phyloP scores from a whole-genome alignment of 106 monocot species.

The Vanilla planifolia region DNA sequence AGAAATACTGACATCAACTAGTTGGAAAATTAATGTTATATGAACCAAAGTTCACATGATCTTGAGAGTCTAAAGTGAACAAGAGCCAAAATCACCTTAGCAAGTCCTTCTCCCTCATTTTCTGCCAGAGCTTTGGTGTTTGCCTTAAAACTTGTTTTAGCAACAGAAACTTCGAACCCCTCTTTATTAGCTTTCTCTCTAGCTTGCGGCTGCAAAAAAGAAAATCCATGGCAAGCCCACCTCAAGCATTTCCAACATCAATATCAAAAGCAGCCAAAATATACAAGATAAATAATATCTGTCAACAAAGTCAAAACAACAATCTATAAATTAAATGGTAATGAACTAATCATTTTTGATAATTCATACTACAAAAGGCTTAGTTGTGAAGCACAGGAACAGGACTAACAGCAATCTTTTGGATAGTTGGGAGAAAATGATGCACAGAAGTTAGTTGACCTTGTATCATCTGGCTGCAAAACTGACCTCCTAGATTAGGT shows the following conservation, averaged over 20 bases:
- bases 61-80: not conserved
- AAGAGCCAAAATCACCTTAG: constrained; percentile 64
- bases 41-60: not conserved
- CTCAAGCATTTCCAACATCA: not conserved
- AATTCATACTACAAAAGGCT: too few relatives aligned
- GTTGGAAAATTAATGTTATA: not conserved
- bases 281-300: not conserved
- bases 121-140: constrained; percentile 98
- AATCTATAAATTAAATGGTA: too few relatives aligned
- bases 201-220: constrained; percentile 82
- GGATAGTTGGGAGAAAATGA: too few relatives aligned
- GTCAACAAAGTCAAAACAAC: too few relatives aligned
- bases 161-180: constrained; percentile 73
- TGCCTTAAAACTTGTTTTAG: constrained; percentile 96
- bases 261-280: too few relatives aligned
- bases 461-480: too few relatives aligned
- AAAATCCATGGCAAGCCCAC: not conserved
- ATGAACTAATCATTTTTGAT: too few relatives aligned
- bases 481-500: too few relatives aligned
- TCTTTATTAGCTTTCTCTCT: constrained; percentile 86
- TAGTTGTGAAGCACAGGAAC: too few relatives aligned
- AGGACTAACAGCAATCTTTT: too few relatives aligned
- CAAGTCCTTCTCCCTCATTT: constrained; percentile 97
- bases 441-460: too few relatives aligned
- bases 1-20: not conserved